Evolutionary conservation across 2,329 filamentous ascomycete species (phyloP), one percentile per base, ranked within the genome.

Genomic region (Calonectria leucothoes): DNA sequence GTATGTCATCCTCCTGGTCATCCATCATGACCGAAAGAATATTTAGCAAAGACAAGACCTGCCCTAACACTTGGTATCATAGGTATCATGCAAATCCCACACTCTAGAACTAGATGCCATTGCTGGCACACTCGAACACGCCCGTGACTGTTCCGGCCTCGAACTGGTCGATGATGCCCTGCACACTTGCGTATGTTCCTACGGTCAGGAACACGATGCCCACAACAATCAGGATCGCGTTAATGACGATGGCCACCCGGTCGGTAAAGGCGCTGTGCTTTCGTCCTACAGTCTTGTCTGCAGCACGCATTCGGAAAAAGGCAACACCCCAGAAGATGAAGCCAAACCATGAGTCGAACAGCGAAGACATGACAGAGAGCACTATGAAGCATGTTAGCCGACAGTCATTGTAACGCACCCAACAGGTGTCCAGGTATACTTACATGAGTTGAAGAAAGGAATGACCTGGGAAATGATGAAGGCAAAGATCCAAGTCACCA

Each of bases 271-370:
- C 79, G 61, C 89, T 91, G 39, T 90, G 86, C 1, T 85, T 86
- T 75, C 87, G 89, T 65, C 89, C 88, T 37, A 90, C 88, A 0
- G 87, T 85, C 3, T 88, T 81, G 8, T 94, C 93, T 1, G 90
- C 93, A 25, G 86, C 86, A 61, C 94, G 89, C 93, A 96, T 94
- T 70, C 93, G 90, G 81, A 95, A 90, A 81, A 95, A 96, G 0
- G 94, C 94, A 1, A 95, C 90, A 15, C 93, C 94, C 94, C 94
- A 98, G 88, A 98, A 98, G 81, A 98, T 98, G 88, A 98, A 98
- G 29, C 96, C 96, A 80, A 96, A 96, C 89, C 95, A 96, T 68
- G 94, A 96, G 85, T 98, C 95, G 82, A 98, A 98, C 1, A 98
- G 90, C 5, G 95, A 95, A n/a, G 92, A 94, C 93, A 95, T 94